Evolutionary conservation across 177 flowering plant genomes (phyloP).

Genomic region (Telopea speciosissima): DNA sequence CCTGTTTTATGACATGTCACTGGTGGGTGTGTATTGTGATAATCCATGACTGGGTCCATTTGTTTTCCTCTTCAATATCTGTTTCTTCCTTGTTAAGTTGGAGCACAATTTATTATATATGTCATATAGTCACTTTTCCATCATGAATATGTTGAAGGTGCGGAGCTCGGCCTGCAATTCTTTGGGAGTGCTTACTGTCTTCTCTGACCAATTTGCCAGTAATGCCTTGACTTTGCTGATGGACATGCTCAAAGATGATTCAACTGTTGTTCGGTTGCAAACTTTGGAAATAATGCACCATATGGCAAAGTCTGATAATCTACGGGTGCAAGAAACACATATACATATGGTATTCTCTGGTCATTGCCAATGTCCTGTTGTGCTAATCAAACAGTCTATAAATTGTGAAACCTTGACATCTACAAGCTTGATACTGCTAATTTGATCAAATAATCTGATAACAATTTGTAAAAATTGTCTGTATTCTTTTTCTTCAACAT

Average conservation of each 20-base stretch:
- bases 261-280: constrained; percentile 49
- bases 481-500: neutral
- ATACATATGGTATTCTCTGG: constrained; percentile 61
- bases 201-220: constrained; percentile 51
- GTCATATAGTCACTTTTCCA: neutral
- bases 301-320: constrained; percentile 40
- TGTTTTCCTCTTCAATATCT: neutral
- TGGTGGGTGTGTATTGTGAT: neutral
- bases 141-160: constrained; percentile 44
- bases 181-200: constrained; percentile 34
- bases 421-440: no score
- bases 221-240: constrained; percentile 56
- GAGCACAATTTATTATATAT: neutral
- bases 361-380: neutral
- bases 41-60: neutral
- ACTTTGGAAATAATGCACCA: constrained; percentile 57
- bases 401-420: no score
- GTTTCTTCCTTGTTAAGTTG: neutral
- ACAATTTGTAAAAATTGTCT: no score
- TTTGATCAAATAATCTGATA: no score
- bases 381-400: no score
- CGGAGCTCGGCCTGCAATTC: constrained; percentile 64
- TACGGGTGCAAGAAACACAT: constrained; percentile 52
- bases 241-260: constrained; percentile 77
- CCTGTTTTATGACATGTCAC: neutral